phyloP scores from a whole-genome alignment of 2,329 filamentous ascomycete genomes.

The Sporothrix brunneoviolacea region DNA sequence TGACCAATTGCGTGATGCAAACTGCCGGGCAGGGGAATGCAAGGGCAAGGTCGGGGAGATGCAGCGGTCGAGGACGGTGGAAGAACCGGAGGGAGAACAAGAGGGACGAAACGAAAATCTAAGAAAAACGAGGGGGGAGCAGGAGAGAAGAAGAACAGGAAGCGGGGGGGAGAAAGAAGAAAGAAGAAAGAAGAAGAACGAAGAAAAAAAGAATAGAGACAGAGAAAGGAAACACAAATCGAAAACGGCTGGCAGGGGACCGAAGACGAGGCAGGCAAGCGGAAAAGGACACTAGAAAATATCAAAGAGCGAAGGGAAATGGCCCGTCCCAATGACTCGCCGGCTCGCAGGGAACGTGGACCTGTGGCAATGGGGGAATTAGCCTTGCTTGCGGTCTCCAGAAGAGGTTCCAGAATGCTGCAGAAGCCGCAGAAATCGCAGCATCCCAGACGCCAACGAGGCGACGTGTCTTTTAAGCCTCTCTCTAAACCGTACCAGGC shows the following conservation, averaged over 20 bases:
- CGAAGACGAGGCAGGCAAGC: not conserved
- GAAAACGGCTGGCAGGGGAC: not conserved
- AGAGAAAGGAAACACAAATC: not conserved
- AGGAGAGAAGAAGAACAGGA: too few relatives aligned
- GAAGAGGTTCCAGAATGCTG: conserved; percentile 8
- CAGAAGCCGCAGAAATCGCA: too few relatives aligned
- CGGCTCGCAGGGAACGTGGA: conserved; percentile 4
- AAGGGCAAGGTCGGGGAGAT: not conserved
- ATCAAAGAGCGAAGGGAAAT: too few relatives aligned
- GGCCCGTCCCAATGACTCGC: conserved; percentile 3
- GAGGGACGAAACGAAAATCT: not conserved
- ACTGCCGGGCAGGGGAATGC: not conserved
- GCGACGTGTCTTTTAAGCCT: conserved; percentile 16
- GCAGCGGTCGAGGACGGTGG: not conserved
- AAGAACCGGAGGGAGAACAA: not conserved
- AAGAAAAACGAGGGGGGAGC: not conserved
- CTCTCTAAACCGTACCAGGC: not conserved
- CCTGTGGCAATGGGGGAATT: too few relatives aligned
- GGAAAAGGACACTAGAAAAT: not conserved
- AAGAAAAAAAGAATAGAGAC: not conserved
- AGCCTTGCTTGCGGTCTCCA: not conserved
- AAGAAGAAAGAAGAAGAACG: not conserved
- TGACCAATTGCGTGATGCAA: conserved; percentile 4
- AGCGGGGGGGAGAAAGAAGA: not conserved
- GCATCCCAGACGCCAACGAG: too few relatives aligned